Evolutionary conservation across 1,284 basidiomycete species (phyloP).

Genomic region (Ceratobasidium papillatum): DNA sequence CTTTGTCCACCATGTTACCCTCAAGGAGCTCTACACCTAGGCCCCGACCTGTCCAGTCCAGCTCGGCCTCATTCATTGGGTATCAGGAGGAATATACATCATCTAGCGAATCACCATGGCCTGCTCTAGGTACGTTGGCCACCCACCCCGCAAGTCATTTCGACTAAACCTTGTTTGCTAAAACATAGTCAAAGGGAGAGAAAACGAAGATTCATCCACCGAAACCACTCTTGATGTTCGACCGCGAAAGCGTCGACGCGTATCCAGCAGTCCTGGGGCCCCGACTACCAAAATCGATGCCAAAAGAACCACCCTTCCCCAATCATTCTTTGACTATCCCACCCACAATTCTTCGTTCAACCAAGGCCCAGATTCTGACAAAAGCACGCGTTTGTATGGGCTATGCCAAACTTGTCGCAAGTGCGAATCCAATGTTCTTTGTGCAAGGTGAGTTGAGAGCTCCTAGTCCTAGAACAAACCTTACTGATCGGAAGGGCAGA

Average conservation of each 20-base stretch:
- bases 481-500: conserved; percentile 20
- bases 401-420: conserved; percentile 35
- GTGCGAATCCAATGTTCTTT: conserved; percentile 27
- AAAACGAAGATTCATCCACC: not conserved
- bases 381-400: not conserved
- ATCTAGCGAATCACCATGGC: conserved; percentile 13
- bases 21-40: conserved; percentile 32
- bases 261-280: not conserved
- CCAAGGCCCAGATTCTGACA: not conserved
- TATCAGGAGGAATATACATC: conserved; percentile 3
- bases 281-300: not conserved
- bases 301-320: conserved; percentile 4
- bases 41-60: conserved; percentile 5
- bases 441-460: conserved; percentile 24
- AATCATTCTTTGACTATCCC: not conserved
- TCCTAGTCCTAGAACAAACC: conserved; percentile 2
- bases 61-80: not conserved
- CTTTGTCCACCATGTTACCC: conserved; percentile 4
- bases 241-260: conserved; percentile 36
- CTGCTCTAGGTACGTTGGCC: conserved; percentile 4
- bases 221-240: conserved; percentile 20
- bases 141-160: not conserved
- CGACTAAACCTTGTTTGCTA: not conserved
- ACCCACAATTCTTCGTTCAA: not conserved
- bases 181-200: not conserved